phyloP scores from a whole-genome alignment of 1,284 basidiomycete species.

The Malassezia japonica region DNA sequence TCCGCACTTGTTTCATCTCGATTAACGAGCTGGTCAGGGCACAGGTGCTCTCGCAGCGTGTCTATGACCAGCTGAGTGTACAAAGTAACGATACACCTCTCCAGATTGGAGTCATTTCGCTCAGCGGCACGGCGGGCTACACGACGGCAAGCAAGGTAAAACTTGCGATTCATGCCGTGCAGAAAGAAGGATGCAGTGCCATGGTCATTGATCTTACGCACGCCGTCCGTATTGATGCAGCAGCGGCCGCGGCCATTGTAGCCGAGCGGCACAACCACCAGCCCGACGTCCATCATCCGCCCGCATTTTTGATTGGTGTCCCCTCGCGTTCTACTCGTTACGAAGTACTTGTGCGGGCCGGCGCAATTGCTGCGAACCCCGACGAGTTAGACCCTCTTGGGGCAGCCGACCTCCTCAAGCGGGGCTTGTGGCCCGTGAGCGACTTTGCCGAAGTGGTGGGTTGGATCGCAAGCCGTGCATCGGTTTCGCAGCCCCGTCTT shows the following conservation, averaged over 20 bases:
- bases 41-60: not conserved
- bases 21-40: not conserved
- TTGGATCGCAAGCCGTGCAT: not conserved
- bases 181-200: constrained; percentile 1
- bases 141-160: constrained; percentile 2
- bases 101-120: constrained; percentile 9
- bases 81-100: not conserved
- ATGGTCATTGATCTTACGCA: constrained; percentile 5
- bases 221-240: constrained; percentile 4
- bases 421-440: constrained; percentile 3
- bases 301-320: constrained; percentile 4
- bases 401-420: not conserved
- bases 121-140: constrained; percentile 3
- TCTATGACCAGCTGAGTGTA: not conserved
- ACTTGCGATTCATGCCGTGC: constrained; percentile 3
- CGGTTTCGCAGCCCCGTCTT: not conserved
- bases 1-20: constrained; percentile 4
- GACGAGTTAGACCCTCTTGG: not conserved
- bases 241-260: constrained; percentile 1
- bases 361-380: not conserved
- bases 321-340: constrained; percentile 1
- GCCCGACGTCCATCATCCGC: not conserved
- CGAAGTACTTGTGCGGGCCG: constrained; percentile 1
- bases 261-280: not conserved
- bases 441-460: constrained; percentile 1